These are phyloP conservation scores for Hirschfeldia incana DNA, from an alignment of 345 rosid genomes.

Conservation along the genomic window DNA sequence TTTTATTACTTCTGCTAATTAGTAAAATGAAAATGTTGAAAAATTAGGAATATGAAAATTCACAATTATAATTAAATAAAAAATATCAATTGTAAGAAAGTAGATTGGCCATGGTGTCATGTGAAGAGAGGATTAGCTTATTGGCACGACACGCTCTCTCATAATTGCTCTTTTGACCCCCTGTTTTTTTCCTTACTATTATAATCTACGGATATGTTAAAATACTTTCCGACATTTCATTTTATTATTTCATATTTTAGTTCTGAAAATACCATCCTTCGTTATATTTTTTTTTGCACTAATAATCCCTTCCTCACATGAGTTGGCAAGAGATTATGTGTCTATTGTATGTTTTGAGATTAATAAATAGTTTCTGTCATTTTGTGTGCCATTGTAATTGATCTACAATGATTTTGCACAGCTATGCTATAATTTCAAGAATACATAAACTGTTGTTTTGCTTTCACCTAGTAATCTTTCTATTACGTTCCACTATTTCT, in stretches of 20 bases:
- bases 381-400: not conserved
- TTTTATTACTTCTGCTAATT: too few relatives aligned
- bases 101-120: conserved; percentile 22
- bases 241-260: not conserved
- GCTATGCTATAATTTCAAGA: not conserved
- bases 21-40: too few relatives aligned
- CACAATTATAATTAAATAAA: too few relatives aligned
- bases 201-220: not conserved
- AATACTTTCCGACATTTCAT: conserved; percentile 3
- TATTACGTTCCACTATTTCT: not conserved
- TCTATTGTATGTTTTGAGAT: not conserved
- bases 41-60: too few relatives aligned
- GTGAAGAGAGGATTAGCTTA: conserved; percentile 31
- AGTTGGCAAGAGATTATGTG: conserved; percentile 13
- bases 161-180: conserved; percentile 39
- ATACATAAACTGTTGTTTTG: not conserved
- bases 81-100: too few relatives aligned
- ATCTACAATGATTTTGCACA: conserved; percentile 10
- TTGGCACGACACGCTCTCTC: conserved; percentile 40
- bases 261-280: not conserved
- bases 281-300: not conserved
- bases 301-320: not conserved
- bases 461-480: not conserved
- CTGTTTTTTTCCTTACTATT: not conserved
- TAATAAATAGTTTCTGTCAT: not conserved